A percentile compares a stretch with the other conserved stretches of the same genome.
These are phyloP conservation scores for Vitis hybrid DNA, from an alignment of 177 flowering plant species.

Conservation along the genomic window DNA sequence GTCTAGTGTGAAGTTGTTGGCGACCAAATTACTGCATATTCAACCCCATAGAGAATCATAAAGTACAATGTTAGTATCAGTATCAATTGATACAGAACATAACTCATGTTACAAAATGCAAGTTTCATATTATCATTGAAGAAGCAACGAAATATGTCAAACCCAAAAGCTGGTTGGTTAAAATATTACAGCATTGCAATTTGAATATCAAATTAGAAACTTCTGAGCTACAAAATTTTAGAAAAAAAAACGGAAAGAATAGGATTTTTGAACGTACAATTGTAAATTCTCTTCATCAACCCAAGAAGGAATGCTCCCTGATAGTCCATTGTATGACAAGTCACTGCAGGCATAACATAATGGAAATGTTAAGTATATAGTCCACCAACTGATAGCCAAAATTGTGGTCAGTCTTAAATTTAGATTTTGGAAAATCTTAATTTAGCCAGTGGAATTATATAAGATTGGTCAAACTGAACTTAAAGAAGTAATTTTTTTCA, in stretches of 20 bases:
- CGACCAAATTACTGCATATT: no score
- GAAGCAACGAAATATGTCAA: background rate
- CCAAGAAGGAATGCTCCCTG: slow-evolving; percentile 82
- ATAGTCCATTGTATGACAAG: slow-evolving; percentile 73
- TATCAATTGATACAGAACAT: no score
- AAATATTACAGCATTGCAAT: background rate
- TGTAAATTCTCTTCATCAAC: slow-evolving; percentile 35
- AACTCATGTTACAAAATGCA: no score
- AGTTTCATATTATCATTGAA: background rate
- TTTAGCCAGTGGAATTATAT: no score
- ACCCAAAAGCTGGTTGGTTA: fast-evolving
- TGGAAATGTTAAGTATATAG: background rate
- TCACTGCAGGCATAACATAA: slow-evolving; percentile 53
- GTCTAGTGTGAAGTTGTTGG: no score
- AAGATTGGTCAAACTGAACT: no score
- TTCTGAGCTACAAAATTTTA: no score
- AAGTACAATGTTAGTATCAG: no score
- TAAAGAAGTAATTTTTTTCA: no score
- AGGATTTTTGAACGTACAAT: slow-evolving; percentile 44
- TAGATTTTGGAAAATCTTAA: no score
- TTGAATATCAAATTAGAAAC: background rate
- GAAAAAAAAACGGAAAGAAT: background rate
- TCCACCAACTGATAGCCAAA: background rate
- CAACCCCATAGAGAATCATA: no score
- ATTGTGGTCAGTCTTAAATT: no score